phyloP scores from a whole-genome alignment of 2,329 filamentous ascomycete genomes.

The Hymenotorrendiella dingleyae region DNA sequence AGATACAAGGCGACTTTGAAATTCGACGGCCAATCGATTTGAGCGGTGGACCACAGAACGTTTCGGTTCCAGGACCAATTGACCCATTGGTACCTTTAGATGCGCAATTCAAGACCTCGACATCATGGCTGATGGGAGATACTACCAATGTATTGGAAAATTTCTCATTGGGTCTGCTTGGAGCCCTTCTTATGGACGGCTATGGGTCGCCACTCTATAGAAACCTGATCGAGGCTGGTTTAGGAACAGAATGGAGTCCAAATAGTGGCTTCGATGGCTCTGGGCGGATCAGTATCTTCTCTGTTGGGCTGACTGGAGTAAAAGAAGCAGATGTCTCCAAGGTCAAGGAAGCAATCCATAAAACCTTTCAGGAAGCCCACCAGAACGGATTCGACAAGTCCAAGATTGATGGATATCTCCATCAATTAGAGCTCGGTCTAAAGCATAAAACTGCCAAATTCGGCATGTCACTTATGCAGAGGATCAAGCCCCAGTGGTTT shows the following conservation, averaged over 20 bases:
- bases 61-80: slow-evolving; percentile 72
- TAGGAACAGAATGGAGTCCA: slow-evolving; percentile 90
- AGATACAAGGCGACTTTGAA: slow-evolving; percentile 61
- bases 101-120: slow-evolving; percentile 87
- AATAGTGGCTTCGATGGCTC: slow-evolving; percentile 88
- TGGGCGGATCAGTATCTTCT: slow-evolving; percentile 74
- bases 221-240: slow-evolving; percentile 78
- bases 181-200: slow-evolving; percentile 81
- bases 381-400: slow-evolving; percentile 77
- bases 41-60: slow-evolving; percentile 55
- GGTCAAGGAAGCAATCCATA: slow-evolving; percentile 67
- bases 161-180: slow-evolving; percentile 77
- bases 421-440: slow-evolving; percentile 85
- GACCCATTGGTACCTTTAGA: slow-evolving; percentile 82
- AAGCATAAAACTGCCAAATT: slow-evolving; percentile 98
- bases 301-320: slow-evolving; percentile 86
- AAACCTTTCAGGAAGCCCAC: slow-evolving; percentile 63
- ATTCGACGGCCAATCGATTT: slow-evolving; percentile 74
- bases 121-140: slow-evolving; percentile 87
- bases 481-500: slow-evolving; percentile 90
- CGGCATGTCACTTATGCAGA: slow-evolving; percentile 83
- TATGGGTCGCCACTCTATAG: slow-evolving; percentile 93
- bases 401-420: slow-evolving; percentile 90
- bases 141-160: slow-evolving; percentile 78
- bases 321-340: slow-evolving; percentile 71